These are phyloP conservation scores for Malbranchea zuffiana DNA, from an alignment of 2,329 filamentous ascomycete genomes.

Conservation along the genomic window DNA sequence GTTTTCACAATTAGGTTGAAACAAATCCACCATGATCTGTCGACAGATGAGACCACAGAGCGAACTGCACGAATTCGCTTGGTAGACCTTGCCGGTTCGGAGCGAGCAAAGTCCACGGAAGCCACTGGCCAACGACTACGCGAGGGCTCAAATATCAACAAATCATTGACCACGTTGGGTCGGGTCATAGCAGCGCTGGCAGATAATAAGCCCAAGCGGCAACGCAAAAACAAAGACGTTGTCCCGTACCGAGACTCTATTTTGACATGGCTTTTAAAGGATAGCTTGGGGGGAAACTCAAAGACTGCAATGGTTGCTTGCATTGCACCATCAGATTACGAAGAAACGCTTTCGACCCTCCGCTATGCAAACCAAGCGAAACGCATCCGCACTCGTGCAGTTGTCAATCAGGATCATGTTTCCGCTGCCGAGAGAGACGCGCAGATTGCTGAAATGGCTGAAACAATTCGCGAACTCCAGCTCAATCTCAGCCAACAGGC, in stretches of 20 bases:
- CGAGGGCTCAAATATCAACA: conserved; percentile 98
- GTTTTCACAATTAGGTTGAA: conserved; percentile 98
- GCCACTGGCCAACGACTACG: conserved; percentile 82
- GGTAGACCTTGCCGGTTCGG: conserved; percentile 88
- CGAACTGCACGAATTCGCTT: conserved; percentile 85
- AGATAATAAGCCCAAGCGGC: conserved; percentile 53
- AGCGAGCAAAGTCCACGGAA: conserved; percentile 89
- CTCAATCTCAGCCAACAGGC: conserved; percentile 55
- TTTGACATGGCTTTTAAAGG: conserved; percentile 78
- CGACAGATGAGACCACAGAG: conserved; percentile 96
- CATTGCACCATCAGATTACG: conserved; percentile 89
- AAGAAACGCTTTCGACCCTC: conserved; percentile 89
- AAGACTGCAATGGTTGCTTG: conserved; percentile 99
- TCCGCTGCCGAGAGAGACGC: conserved; percentile 87
- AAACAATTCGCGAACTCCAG: conserved; percentile 81
- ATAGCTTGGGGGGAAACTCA: conserved; percentile 88
- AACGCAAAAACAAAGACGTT: conserved; percentile 56
- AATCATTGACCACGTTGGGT: conserved; percentile 88
- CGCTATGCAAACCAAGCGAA: conserved; percentile 97
- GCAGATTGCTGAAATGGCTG: conserved; percentile 87
- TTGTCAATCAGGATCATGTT: conserved; percentile 91
- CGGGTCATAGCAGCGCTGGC: conserved; percentile 89
- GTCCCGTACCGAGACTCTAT: conserved; percentile 90
- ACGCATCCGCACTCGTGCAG: conserved; percentile 84
- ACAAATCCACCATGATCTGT: conserved; percentile 94